Percentiles rank a stretch among this genome's conserved stretches.
Conservation (phyloP, 2,329 filamentous ascomycete species). For the Atkinsonella texensis region DNA sequence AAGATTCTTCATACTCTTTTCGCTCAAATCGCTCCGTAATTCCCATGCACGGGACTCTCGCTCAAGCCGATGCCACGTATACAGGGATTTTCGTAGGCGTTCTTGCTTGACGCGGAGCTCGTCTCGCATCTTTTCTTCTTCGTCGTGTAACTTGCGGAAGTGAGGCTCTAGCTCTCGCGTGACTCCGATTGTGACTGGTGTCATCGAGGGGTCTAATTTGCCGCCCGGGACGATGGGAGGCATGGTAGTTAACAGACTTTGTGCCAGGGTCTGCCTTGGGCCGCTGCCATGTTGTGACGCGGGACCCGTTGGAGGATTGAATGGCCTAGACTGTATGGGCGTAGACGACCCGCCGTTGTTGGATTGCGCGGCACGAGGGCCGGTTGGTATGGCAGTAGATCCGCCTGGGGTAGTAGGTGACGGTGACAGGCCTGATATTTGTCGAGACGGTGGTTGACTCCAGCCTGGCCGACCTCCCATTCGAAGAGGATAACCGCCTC, state of each 20-base stretch:
- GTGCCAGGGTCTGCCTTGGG: constrained; percentile 34
- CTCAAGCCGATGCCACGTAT: constrained; percentile 41
- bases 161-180: constrained; percentile 42
- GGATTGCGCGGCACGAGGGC: constrained; percentile 26
- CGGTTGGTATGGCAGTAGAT: constrained; percentile 34
- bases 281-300: constrained; percentile 24
- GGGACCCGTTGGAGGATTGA: constrained; percentile 48
- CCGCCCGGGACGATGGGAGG: constrained; percentile 41
- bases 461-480: constrained; percentile 35
- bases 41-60: constrained; percentile 42
- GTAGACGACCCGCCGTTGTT: constrained; percentile 25
- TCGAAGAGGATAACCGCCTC: constrained; percentile 33
- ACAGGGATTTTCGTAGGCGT: constrained; percentile 38
- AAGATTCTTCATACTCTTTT: constrained; percentile 43
- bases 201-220: constrained; percentile 36
- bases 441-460: constrained; percentile 22
- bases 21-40: constrained; percentile 43
- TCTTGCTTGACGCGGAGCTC: constrained; percentile 43
- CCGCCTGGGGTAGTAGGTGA: constrained; percentile 29
- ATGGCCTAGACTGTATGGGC: constrained; percentile 31
- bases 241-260: constrained; percentile 38
- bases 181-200: constrained; percentile 33
- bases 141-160: constrained; percentile 40
- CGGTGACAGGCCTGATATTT: constrained; percentile 22
- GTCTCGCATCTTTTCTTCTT: constrained; percentile 44